Percentiles rank a stretch among this genome's conserved stretches.
Conservation (phyloP, 306 rosid species). For the Comarum palustre region DNA sequence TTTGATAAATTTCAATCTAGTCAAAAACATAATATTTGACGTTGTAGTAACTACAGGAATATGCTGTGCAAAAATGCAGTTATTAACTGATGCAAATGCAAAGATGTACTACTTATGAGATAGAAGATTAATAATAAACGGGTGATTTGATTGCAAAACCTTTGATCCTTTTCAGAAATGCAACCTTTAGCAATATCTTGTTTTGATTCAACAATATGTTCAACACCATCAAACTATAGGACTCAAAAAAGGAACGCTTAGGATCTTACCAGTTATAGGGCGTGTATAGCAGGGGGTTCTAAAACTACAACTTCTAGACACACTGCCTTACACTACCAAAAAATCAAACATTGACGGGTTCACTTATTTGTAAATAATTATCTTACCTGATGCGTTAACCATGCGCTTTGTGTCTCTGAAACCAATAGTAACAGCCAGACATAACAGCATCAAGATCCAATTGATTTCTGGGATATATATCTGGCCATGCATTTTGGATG, state of each 20-base stretch:
- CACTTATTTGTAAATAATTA: slow-evolving; percentile 14
- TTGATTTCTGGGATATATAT: slow-evolving; percentile 95
- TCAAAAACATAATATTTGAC: background rate
- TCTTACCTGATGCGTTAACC: slow-evolving; percentile 90
- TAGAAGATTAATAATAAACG: background rate
- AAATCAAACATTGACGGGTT: background rate
- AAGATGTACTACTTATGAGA: background rate
- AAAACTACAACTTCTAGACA: background rate
- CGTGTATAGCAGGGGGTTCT: background rate
- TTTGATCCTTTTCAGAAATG: background rate
- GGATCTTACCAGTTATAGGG: background rate
- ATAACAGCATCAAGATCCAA: slow-evolving; percentile 82
- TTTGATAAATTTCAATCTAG: background rate
- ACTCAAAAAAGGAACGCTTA: background rate
- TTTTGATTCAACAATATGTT: background rate
- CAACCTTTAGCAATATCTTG: background rate
- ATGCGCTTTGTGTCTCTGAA: slow-evolving; percentile 77
- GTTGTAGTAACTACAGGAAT: background rate
- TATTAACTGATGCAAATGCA: background rate
- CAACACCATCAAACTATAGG: background rate
- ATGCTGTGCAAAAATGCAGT: background rate
- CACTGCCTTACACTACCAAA: background rate
- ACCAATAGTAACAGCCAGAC: slow-evolving; percentile 82
- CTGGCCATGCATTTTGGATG: slow-evolving; percentile 90
- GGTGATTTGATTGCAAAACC: background rate